phyloP scores from a whole-genome alignment of 1,284 basidiomycete species.

The Sutorius eximius region DNA sequence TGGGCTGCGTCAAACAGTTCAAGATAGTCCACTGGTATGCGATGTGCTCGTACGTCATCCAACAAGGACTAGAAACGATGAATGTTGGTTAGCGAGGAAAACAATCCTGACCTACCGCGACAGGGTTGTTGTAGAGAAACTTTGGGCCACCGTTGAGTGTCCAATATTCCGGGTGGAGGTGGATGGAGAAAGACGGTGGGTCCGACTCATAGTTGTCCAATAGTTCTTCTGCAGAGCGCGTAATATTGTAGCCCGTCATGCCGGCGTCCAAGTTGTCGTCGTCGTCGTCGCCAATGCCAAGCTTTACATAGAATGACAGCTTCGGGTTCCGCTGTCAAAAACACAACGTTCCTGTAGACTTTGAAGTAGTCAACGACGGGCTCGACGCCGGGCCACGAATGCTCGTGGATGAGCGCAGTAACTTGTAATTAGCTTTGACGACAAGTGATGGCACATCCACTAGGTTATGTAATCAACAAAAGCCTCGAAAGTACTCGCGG shows the following conservation, averaged over 20 bases:
- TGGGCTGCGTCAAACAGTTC: conserved; percentile 69
- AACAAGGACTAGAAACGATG: conserved; percentile 55
- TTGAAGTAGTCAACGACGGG: not conserved
- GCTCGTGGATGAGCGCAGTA: conserved; percentile 20
- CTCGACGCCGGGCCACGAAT: conserved; percentile 1
- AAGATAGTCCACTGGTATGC: conserved; percentile 79
- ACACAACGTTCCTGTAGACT: not conserved
- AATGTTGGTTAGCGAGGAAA: conserved; percentile 5
- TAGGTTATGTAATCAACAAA: conserved; percentile 22
- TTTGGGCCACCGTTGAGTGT: conserved; percentile 73
- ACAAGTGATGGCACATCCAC: not conserved
- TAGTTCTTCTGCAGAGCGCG: conserved; percentile 57
- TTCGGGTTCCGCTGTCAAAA: not conserved
- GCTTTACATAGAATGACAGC: not conserved
- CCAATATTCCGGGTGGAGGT: conserved; percentile 76
- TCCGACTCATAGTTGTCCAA: conserved; percentile 55
- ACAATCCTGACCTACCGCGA: conserved; percentile 51
- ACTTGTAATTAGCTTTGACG: conserved; percentile 14
- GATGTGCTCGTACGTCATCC: conserved; percentile 74
- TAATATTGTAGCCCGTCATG: conserved; percentile 71
- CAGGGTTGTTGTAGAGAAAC: conserved; percentile 75
- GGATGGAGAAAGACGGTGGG: conserved; percentile 71
- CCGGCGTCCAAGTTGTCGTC: conserved; percentile 22
- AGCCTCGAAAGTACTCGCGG: conserved; percentile 21
- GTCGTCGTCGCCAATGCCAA: conserved; percentile 6